These are phyloP conservation scores for Pholiota microspora DNA, from an alignment of 768 basidiomycete genomes.

Conservation along the genomic window DNA sequence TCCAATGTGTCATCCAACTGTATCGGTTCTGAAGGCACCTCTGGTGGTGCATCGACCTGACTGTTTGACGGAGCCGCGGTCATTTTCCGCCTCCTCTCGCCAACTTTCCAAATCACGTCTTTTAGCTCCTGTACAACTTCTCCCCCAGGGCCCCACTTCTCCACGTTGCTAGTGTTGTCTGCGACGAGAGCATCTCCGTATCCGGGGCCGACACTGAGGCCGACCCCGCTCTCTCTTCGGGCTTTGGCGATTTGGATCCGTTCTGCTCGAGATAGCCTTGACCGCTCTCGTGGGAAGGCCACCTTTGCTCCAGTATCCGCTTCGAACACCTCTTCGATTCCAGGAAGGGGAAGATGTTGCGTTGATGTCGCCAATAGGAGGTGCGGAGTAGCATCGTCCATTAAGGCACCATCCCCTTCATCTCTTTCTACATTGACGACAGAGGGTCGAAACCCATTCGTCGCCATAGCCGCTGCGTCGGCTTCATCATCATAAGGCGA, in stretches of 20 bases:
- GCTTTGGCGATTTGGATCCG: constrained; percentile 61
- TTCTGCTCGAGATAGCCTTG: constrained; percentile 72
- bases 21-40: not conserved
- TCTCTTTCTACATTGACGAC: constrained; percentile 27
- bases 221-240: constrained; percentile 42
- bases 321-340: constrained; percentile 84
- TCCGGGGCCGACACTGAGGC: constrained; percentile 22
- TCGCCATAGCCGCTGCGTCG: constrained; percentile 17
- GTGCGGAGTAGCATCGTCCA: constrained; percentile 59
- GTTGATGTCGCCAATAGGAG: constrained; percentile 50
- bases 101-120: constrained; percentile 86
- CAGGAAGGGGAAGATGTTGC: constrained; percentile 58
- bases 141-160: constrained; percentile 69
- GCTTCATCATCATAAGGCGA: constrained; percentile 34
- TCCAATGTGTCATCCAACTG: constrained; percentile 5
- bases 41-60: not conserved
- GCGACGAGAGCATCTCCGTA: constrained; percentile 13
- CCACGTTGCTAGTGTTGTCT: constrained; percentile 24
- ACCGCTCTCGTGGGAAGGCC: constrained; percentile 53
- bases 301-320: constrained; percentile 47
- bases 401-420: constrained; percentile 12
- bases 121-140: constrained; percentile 84
- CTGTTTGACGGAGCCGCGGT: not conserved
- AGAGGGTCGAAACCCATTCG: constrained; percentile 14
- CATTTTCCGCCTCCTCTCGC: constrained; percentile 64